Evolutionary conservation across 208 protist species (phyloP).

Genomic region (Crithidia expoeki): DNA sequence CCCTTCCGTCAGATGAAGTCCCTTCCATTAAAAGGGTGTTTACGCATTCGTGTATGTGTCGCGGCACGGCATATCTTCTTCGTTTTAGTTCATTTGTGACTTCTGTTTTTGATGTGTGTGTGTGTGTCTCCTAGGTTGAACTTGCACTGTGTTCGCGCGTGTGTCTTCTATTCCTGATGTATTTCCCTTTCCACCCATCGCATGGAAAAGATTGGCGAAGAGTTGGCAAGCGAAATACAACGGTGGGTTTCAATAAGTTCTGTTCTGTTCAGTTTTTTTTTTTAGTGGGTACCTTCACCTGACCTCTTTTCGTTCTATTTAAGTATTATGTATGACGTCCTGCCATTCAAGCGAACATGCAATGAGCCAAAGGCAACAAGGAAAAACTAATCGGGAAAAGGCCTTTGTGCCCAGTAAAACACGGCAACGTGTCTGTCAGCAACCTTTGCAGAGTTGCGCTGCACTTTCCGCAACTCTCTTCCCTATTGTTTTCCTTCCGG

Average conservation of each 20-base stretch:
- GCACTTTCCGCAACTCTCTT: too few relatives aligned
- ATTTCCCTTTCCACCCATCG: background rate
- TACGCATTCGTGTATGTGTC: too few relatives aligned
- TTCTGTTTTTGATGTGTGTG: slow-evolving; percentile 1
- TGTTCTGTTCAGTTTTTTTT: too few relatives aligned
- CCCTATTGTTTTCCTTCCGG: too few relatives aligned
- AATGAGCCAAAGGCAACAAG: too few relatives aligned
- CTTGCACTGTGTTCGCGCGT: background rate
- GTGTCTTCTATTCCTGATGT: background rate
- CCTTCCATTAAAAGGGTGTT: too few relatives aligned
- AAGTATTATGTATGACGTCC: background rate
- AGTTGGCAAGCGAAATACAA: background rate
- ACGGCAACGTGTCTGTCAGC: too few relatives aligned
- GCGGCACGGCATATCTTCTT: too few relatives aligned
- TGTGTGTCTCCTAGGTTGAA: slow-evolving; percentile 4
- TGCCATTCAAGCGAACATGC: background rate
- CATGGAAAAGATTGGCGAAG: background rate
- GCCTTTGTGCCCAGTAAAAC: too few relatives aligned
- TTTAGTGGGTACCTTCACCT: background rate
- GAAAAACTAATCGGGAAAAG: too few relatives aligned
- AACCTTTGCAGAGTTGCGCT: too few relatives aligned
- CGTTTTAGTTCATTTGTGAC: background rate
- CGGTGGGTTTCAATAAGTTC: background rate
- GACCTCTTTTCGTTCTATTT: background rate
- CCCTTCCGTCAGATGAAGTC: too few relatives aligned